These are phyloP conservation scores for Phallus indusiatus DNA, from an alignment of 768 basidiomycete genomes.

Conservation along the genomic window DNA sequence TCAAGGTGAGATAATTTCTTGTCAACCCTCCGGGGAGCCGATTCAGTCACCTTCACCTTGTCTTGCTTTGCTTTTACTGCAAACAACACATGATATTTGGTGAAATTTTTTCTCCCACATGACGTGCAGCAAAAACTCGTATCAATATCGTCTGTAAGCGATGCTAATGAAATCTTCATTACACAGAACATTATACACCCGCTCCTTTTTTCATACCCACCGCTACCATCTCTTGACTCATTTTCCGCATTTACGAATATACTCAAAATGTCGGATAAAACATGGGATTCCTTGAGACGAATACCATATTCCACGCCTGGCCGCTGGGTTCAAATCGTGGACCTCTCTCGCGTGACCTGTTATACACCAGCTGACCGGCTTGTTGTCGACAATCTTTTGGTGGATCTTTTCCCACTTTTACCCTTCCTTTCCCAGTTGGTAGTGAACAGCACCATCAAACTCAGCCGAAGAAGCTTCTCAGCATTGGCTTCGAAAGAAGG, in stretches of 20 bases:
- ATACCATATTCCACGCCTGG: conserved; percentile 84
- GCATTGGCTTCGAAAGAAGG: conserved; percentile 47
- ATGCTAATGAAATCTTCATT: background rate
- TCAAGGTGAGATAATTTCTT: conserved; percentile 24
- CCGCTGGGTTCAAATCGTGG: conserved; percentile 71
- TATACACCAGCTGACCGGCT: conserved; percentile 39
- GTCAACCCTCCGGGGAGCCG: background rate
- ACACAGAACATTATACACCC: conserved; percentile 57
- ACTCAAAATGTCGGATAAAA: conserved; percentile 55
- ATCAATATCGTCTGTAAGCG: background rate
- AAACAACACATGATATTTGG: background rate
- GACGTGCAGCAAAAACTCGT: too few relatives aligned
- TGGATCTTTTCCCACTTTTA: conserved; percentile 52
- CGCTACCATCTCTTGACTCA: conserved; percentile 30
- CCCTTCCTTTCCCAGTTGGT: conserved; percentile 51
- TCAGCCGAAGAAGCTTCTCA: conserved; percentile 50
- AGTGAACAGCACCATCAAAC: conserved; percentile 45
- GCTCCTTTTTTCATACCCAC: conserved; percentile 50
- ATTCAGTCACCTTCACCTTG: background rate
- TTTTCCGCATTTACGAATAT: conserved; percentile 51
- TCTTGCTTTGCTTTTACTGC: background rate
- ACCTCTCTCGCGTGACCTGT: conserved; percentile 49
- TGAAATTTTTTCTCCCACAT: background rate
- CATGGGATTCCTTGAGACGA: conserved; percentile 83
- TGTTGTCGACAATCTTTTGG: conserved; percentile 52